Evolutionary conservation across 2,329 filamentous ascomycete genomes (phyloP).

Genomic region (Cordyceps farinosa): DNA sequence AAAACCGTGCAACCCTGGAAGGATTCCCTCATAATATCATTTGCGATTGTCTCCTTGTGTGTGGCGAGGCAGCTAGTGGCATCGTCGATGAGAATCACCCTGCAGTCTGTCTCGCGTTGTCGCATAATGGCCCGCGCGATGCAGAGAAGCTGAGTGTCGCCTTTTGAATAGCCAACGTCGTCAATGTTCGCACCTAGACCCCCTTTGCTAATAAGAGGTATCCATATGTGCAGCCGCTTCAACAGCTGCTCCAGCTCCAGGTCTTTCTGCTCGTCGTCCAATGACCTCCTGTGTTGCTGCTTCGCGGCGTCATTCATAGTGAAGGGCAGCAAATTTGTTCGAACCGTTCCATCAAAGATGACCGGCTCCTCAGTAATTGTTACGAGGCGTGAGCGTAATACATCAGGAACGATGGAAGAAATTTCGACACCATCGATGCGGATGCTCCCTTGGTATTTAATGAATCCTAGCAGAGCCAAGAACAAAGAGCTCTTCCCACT

Average conservation of each 20-base stretch:
- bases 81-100: not conserved
- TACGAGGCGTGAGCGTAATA: slow-evolving; percentile 39
- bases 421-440: slow-evolving; percentile 42
- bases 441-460: slow-evolving; percentile 24
- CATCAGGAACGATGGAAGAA: slow-evolving; percentile 34
- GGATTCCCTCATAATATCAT: not conserved
- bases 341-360: slow-evolving; percentile 39
- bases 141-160: not conserved
- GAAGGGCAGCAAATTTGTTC: slow-evolving; percentile 41
- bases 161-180: slow-evolving; percentile 31
- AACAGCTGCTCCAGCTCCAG: not conserved
- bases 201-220: not conserved
- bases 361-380: slow-evolving; percentile 45
- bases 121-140: slow-evolving; percentile 12
- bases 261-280: not conserved
- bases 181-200: slow-evolving; percentile 32
- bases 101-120: slow-evolving; percentile 17
- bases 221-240: not conserved
- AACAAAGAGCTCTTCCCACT: not conserved
- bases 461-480: not conserved
- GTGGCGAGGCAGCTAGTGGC: not conserved
- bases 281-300: too few relatives aligned
- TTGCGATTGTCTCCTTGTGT: not conserved
- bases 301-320: not conserved
- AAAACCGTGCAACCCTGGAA: slow-evolving; percentile 2